phyloP scores from a whole-genome alignment of 2,329 filamentous ascomycete species.

The Colletotrichum musae region DNA sequence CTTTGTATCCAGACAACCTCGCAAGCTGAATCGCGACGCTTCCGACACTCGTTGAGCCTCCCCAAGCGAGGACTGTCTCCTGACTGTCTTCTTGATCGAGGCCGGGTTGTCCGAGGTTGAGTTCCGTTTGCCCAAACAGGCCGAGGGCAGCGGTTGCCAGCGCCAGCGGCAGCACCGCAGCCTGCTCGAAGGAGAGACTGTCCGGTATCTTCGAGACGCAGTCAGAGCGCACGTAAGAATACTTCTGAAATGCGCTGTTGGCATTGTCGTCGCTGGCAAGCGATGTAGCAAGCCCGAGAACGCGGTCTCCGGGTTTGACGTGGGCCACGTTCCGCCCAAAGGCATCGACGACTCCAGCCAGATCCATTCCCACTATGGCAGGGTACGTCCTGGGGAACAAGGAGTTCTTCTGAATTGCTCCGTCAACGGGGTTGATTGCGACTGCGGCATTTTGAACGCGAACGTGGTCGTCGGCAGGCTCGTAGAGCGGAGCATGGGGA shows the following conservation, averaged over 20 bases:
- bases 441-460: background rate
- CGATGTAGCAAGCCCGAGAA: background rate
- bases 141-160: constrained; percentile 7
- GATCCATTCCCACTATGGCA: background rate
- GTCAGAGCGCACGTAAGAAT: background rate
- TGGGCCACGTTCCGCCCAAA: background rate
- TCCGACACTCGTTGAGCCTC: background rate
- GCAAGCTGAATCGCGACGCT: background rate
- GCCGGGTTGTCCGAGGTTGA: background rate
- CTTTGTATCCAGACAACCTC: background rate
- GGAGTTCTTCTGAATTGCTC: background rate
- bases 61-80: background rate
- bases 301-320: background rate
- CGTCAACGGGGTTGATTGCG: background rate
- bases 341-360: background rate
- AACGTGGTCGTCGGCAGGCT: background rate
- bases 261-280: background rate
- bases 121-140: background rate
- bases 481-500: background rate
- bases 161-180: constrained; percentile 1
- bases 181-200: background rate
- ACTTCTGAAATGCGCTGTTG: constrained; percentile 14
- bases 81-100: background rate
- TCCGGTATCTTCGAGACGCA: constrained; percentile 2
- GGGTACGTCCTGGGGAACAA: constrained; percentile 6